phyloP scores from a whole-genome alignment of 352 stramenopile species.

The Pilasporangium apinafurcum region DNA sequence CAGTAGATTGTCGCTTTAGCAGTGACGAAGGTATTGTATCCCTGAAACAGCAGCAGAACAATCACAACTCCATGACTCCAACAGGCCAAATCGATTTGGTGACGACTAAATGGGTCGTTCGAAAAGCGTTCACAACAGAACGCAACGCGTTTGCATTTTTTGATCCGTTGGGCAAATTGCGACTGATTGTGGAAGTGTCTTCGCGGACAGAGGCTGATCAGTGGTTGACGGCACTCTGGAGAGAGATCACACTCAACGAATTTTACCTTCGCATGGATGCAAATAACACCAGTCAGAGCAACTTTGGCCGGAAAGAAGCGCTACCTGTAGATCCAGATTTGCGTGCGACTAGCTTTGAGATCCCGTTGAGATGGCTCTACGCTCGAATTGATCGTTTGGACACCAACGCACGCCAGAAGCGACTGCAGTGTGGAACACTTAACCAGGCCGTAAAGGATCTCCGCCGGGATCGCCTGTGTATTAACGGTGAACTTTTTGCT shows the following conservation, averaged over 20 bases:
- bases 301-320: slow-evolving; percentile 5
- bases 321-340: slow-evolving; percentile 1
- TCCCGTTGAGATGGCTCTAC: slow-evolving; percentile 53
- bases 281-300: slow-evolving; percentile 4
- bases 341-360: slow-evolving; percentile 6
- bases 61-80: slow-evolving; percentile 37
- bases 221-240: slow-evolving; percentile 40
- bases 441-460: slow-evolving; percentile 64
- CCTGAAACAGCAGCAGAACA: slow-evolving; percentile 32
- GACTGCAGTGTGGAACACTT: slow-evolving; percentile 41
- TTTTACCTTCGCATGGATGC: slow-evolving; percentile 15
- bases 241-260: slow-evolving; percentile 28
- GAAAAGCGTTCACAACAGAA: slow-evolving; percentile 22
- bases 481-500: slow-evolving; percentile 35
- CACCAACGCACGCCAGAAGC: slow-evolving; percentile 21
- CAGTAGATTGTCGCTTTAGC: slow-evolving; percentile 13
- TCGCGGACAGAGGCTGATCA: slow-evolving; percentile 21
- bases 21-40: slow-evolving; percentile 12
- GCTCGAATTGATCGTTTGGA: slow-evolving; percentile 33
- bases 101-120: slow-evolving; percentile 36
- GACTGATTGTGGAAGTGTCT: slow-evolving; percentile 45
- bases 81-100: slow-evolving; percentile 36
- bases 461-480: slow-evolving; percentile 43
- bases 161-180: slow-evolving; percentile 32
- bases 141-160: slow-evolving; percentile 69